Evolutionary conservation across 352 stramenopile species (phyloP), one percentile per base, ranked within the genome.

Genomic region (Globisporangium lucens): DNA sequence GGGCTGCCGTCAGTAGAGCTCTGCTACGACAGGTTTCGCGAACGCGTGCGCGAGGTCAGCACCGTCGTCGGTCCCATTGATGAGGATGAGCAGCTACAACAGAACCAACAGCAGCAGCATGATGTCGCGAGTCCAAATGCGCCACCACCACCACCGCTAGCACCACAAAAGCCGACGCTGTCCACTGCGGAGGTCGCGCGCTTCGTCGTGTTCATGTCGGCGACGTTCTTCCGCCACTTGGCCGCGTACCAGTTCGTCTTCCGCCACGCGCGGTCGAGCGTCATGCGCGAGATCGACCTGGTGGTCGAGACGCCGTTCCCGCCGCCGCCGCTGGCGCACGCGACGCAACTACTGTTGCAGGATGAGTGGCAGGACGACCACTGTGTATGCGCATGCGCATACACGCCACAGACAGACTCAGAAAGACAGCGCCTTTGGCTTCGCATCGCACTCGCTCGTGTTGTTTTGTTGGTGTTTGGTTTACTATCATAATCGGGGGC

Each of bases 171-270:
- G 43, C 56, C 36, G 13, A 74, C 56, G 8, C 73, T 88, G 22
- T 74, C 68, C n/a, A 43, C 69, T 7, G 43, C 22, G 58, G 76
- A 94, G 43, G 82, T 91, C 30, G 68, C 74, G 35, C 74, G 61
- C 12, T 80, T 93, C 64, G 84, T 93, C n/a, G 46, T 63, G 52
- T 94, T 90, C 73, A 79, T 94, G 68, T 80, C 76, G 20, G 74
- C 77, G 7, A 91, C 86, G 12, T 89, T 93, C 70, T 90, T 90
- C 67, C 74, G 76, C 17, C 81, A 93, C 65, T 72, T 92, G 38
- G 62, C 63, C 13, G 78, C 83, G 30, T 91, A 90, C 61, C 86
- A 94, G 55, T 70, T 68, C n/a, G 77, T 82, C 12, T 91, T 88
- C 63, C 43, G 52, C 60, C 71, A 56, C 63, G 68, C 56, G 56